A percentile compares a stretch with the other conserved stretches of the same genome.
These are phyloP conservation scores for Excoecaria cochinchinensis DNA, from an alignment of 345 rosid genomes.

Conservation along the genomic window DNA sequence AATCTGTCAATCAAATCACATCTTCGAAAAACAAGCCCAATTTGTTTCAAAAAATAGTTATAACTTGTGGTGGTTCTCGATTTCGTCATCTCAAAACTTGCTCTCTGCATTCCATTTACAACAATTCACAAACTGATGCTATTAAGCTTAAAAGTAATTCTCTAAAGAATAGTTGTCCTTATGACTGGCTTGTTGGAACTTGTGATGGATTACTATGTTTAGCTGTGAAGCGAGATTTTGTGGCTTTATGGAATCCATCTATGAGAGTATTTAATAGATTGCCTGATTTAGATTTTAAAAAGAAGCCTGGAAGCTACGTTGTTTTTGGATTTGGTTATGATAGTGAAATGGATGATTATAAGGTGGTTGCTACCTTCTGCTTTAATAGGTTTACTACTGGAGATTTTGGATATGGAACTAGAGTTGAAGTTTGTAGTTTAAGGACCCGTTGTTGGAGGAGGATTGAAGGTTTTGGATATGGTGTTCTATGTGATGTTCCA, in stretches of 20 bases:
- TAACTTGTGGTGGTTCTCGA: neutral
- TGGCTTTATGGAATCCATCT: slow-evolving; percentile 16
- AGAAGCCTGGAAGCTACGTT: neutral
- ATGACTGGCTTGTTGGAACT: slow-evolving; percentile 17
- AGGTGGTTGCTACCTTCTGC: slow-evolving; percentile 12
- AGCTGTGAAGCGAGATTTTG: neutral
- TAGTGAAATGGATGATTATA: slow-evolving; percentile 13
- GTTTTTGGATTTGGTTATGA: slow-evolving; percentile 24
- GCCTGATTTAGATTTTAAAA: slow-evolving; percentile 6
- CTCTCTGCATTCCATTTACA: slow-evolving; percentile 2
- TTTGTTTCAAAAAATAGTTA: neutral
- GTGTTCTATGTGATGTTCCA: slow-evolving; percentile 11
- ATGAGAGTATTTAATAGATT: neutral
- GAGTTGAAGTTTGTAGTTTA: slow-evolving; percentile 1
- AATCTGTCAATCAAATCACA: no score
- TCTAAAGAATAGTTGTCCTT: neutral
- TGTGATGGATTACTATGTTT: slow-evolving; percentile 17
- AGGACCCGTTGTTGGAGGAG: slow-evolving; percentile 3
- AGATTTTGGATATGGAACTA: neutral
- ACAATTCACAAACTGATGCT: slow-evolving; percentile 2
- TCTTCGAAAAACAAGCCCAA: no score
- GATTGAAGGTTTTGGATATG: slow-evolving; percentile 3
- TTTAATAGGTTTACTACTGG: neutral
- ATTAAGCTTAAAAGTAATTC: neutral
- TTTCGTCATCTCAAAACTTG: neutral